Percentiles rank a stretch among this genome's conserved stretches.
Evolutionary conservation across 805 yeast species (phyloP).

Genomic region (Yarrowia sp.): DNA sequence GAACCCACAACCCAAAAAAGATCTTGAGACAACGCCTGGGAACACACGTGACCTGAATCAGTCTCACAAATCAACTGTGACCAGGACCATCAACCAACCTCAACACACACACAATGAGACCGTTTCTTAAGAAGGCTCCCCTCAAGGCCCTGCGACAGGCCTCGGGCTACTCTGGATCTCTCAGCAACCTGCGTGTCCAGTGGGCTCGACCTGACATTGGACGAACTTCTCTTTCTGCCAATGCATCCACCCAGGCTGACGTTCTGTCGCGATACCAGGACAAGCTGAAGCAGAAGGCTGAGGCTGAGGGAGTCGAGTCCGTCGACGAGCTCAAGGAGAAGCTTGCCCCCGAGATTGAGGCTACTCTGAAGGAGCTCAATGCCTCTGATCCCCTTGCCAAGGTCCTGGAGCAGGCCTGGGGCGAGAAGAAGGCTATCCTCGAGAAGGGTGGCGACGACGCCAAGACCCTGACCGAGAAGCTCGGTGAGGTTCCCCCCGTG

Average conservation of each 20-base stretch:
- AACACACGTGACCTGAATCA: not conserved
- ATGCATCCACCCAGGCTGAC: constrained; percentile 34
- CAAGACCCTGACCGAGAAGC: constrained; percentile 31
- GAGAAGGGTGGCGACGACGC: constrained; percentile 33
- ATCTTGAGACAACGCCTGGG: not conserved
- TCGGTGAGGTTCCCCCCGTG: constrained; percentile 41
- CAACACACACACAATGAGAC: constrained; percentile 6
- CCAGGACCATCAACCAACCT: not conserved
- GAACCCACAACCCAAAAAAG: not conserved
- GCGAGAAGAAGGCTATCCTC: not conserved
- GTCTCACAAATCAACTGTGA: not conserved
- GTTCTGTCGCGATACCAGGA: constrained; percentile 44
- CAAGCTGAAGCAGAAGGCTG: constrained; percentile 45
- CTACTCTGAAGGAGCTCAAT: constrained; percentile 54
- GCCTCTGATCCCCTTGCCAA: constrained; percentile 57
- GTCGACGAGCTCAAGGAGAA: constrained; percentile 62
- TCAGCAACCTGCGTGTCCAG: constrained; percentile 10
- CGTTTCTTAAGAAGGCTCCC: constrained; percentile 8
- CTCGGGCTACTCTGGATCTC: constrained; percentile 18
- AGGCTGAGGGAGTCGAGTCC: constrained; percentile 44
- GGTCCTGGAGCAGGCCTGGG: constrained; percentile 14
- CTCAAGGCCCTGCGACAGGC: constrained; percentile 20
- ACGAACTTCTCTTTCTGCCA: not conserved
- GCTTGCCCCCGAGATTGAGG: constrained; percentile 59
- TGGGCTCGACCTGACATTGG: constrained; percentile 22